Evolutionary conservation across 2,329 filamentous ascomycete genomes (phyloP).

Genomic region (Colletotrichum kahawae): DNA sequence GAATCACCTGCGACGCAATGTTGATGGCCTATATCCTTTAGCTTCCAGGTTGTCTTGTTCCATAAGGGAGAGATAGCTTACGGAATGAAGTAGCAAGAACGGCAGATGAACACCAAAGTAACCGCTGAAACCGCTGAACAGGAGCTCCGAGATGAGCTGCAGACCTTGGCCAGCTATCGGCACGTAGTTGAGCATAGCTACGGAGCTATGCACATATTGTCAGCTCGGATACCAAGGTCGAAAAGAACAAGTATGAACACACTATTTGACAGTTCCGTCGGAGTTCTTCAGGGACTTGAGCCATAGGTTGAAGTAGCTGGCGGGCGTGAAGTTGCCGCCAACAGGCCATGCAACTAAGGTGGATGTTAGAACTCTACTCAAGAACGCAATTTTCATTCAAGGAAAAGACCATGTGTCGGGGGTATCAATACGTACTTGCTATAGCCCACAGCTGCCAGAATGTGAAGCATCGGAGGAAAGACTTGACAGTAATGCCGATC

Average conservation of each 20-base stretch:
- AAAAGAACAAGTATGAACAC: fast-evolving
- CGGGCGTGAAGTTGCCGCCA: constrained; percentile 6
- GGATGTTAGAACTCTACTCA: background rate
- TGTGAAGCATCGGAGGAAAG: constrained; percentile 3
- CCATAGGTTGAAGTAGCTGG: constrained; percentile 10
- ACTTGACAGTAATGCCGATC: constrained; percentile 8
- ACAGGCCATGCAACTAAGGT: constrained; percentile 1
- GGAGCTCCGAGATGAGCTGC: background rate
- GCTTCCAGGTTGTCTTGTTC: background rate
- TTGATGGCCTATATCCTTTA: background rate
- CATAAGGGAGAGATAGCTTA: background rate
- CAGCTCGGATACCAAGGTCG: background rate
- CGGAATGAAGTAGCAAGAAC: constrained; percentile 3
- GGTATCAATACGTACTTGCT: background rate
- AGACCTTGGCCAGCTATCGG: constrained; percentile 3
- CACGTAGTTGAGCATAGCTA: constrained; percentile 11
- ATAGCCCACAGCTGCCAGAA: constrained; percentile 13
- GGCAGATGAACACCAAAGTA: constrained; percentile 7
- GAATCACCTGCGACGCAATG: constrained; percentile 2
- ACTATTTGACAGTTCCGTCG: constrained; percentile 8
- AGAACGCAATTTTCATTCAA: fast-evolving
- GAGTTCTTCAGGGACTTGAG: constrained; percentile 7
- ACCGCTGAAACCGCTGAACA: constrained; percentile 5
- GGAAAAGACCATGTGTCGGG: background rate
- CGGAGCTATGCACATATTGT: background rate